Evolutionary conservation across 257 asterid genomes (phyloP), one percentile per base, ranked within the genome.

Genomic region (Petrea volubilis): DNA sequence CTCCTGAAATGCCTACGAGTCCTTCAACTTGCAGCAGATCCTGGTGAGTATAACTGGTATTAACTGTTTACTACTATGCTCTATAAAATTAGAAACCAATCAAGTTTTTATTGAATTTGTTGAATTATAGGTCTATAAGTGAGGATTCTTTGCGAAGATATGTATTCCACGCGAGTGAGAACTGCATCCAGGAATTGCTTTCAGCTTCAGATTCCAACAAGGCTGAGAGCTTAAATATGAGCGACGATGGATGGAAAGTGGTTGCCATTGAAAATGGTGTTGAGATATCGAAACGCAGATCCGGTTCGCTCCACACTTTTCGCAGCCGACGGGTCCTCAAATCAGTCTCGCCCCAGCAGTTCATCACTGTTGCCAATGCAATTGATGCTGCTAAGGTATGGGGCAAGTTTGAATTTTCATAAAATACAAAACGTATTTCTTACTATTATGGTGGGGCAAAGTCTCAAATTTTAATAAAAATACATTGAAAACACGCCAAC

Each of bases 331-430:
- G 97, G 92, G 44, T 82, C 63, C 81, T 93, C 5, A 73, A 85
- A 47, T 88, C 97, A 0, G 92, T 88, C 56, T 87, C 97, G 9
- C 93, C 95, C 11, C 76, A 85, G 58, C 93, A 90, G 83, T 90
- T 93, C 58, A 85, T 88, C 31, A 84, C 88, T 0, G 97, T 93
- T 6, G 97, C 98, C 68, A 90, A 90, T 62, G 98, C 97, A 41
- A 93, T 93, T 14, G 90, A 90, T 62, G 98, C 98, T 66, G 98
- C 98, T 1, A 90, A 87, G 92, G 98, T n/a, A n/a, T n/a, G n/a
- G n/a, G n/a, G n/a, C n/a, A n/a, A n/a, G n/a, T n/a, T n/a, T n/a
- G n/a, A n/a, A n/a, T n/a, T n/a, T n/a, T n/a, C n/a, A n/a, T n/a
- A n/a, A n/a, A n/a, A n/a, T n/a, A n/a, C n/a, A n/a, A n/a, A n/a